Evolutionary conservation across 768 basidiomycete genomes (phyloP).

Genomic region (Cubamyces lactineus): DNA sequence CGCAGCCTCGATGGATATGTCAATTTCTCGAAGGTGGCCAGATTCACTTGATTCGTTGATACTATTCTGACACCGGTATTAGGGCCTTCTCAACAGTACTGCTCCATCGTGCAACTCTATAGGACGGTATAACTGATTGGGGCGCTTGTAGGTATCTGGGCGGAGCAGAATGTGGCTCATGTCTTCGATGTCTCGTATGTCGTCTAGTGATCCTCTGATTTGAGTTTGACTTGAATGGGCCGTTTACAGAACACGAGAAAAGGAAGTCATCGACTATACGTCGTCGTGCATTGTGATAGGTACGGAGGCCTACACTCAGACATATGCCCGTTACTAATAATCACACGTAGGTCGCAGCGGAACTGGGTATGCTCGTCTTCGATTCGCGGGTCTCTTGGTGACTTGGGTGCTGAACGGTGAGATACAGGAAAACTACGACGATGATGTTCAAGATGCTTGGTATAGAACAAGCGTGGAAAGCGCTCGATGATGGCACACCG

Average conservation of each 20-base stretch:
- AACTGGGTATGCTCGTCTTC: conserved; percentile 53
- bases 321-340: background rate
- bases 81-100: conserved; percentile 39
- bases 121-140: background rate
- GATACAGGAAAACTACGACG: conserved; percentile 68
- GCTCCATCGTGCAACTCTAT: background rate
- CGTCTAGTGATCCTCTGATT: background rate
- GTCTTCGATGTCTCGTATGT: conserved; percentile 39
- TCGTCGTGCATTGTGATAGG: conserved; percentile 66
- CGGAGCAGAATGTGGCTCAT: conserved; percentile 46
- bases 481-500: conserved; percentile 37
- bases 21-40: too few relatives aligned
- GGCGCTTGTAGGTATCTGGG: conserved; percentile 46
- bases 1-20: too few relatives aligned
- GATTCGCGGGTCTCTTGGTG: too few relatives aligned
- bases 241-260: conserved; percentile 46
- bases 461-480: conserved; percentile 57
- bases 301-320: background rate
- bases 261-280: conserved; percentile 58
- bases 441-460: conserved; percentile 79
- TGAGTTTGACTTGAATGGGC: background rate
- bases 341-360: conserved; percentile 56
- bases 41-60: too few relatives aligned
- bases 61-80: too few relatives aligned
- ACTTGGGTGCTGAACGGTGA: too few relatives aligned